These are phyloP conservation scores for Zygoascus meyerae DNA, from an alignment of 1,139 yeast species.

Conservation along the genomic window DNA sequence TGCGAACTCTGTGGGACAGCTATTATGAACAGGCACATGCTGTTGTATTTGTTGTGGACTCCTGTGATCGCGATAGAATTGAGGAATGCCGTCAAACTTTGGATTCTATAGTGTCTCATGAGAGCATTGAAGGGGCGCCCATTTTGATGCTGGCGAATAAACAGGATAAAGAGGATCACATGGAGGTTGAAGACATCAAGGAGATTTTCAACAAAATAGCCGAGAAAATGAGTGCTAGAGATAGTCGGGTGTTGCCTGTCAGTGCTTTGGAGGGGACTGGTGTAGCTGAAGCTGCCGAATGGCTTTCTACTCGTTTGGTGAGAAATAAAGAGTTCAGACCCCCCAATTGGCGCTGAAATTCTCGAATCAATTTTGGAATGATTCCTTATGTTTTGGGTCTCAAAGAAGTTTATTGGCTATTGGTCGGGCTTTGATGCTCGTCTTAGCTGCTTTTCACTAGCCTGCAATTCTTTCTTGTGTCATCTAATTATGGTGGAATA, in stretches of 20 bases:
- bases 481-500: too few species aligned
- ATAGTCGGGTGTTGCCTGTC: constrained; percentile 81
- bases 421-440: too few species aligned
- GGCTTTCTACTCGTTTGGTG: constrained; percentile 73
- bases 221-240: constrained; percentile 80
- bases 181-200: constrained; percentile 74
- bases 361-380: too few species aligned
- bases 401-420: too few species aligned
- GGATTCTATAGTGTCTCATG: constrained; percentile 44
- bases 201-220: constrained; percentile 76
- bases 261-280: constrained; percentile 84
- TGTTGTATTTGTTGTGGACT: constrained; percentile 84
- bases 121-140: constrained; percentile 70
- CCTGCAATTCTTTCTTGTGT: too few species aligned
- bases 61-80: constrained; percentile 75
- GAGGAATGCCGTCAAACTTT: constrained; percentile 74
- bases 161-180: constrained; percentile 80
- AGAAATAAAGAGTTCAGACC: constrained; percentile 71
- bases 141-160: constrained; percentile 92
- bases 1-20: constrained; percentile 80
- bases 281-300: constrained; percentile 76
- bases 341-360: constrained; percentile 41
- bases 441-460: too few species aligned
- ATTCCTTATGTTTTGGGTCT: too few species aligned
- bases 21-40: constrained; percentile 87